These are phyloP conservation scores for Metschnikowia continentalis DNA, from an alignment of 805 yeast species.

Conservation along the genomic window DNA sequence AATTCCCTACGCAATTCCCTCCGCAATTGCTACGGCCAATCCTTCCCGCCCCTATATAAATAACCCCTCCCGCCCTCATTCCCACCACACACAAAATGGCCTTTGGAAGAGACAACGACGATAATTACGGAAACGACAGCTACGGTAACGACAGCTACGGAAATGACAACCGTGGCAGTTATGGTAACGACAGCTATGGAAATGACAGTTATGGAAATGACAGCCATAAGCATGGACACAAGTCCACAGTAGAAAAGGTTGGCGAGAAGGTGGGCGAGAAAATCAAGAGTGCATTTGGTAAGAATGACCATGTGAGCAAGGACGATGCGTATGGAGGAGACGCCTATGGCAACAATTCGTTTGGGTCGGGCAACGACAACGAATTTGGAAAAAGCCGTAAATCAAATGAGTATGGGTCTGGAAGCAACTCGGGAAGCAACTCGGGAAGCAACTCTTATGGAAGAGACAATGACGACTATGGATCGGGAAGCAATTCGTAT, in stretches of 20 bases:
- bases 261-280: conserved; percentile 15
- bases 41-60: not conserved
- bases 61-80: not conserved
- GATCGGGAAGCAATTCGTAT: conserved; percentile 11
- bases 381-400: not conserved
- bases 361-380: conserved; percentile 17
- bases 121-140: conserved; percentile 14
- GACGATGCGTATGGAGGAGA: conserved; percentile 23
- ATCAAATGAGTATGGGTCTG: too few relatives aligned
- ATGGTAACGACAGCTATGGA: conserved; percentile 1
- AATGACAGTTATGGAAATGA: conserved; percentile 11
- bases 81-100: conserved; percentile 3
- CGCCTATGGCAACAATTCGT: conserved; percentile 23
- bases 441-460: conserved; percentile 11
- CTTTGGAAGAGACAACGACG: conserved; percentile 13
- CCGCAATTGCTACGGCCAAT: not conserved
- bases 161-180: not conserved
- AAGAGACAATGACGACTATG: not conserved
- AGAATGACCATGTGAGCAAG: conserved; percentile 5
- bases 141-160: not conserved
- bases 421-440: too few relatives aligned
- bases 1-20: too few relatives aligned
- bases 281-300: conserved; percentile 13
- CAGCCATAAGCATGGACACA: conserved; percentile 12
- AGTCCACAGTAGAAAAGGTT: conserved; percentile 2